These are phyloP conservation scores for Aspergillus quadrilineatus DNA, from an alignment of 2,329 filamentous ascomycete species.

Conservation along the genomic window DNA sequence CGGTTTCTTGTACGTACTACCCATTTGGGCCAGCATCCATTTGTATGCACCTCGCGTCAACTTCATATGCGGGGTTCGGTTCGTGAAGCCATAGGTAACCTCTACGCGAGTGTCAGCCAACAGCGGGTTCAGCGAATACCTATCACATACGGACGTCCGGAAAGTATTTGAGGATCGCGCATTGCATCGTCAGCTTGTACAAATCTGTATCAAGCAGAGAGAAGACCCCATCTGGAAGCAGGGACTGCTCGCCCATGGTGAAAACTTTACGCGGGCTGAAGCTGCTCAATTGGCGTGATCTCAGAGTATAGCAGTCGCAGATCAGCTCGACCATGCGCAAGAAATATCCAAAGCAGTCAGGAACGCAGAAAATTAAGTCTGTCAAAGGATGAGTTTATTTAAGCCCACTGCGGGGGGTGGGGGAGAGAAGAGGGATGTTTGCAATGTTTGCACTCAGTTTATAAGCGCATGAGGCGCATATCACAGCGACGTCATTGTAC, in stretches of 20 bases:
- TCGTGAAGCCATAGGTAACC: slow-evolving; percentile 92
- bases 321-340: not conserved
- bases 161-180: slow-evolving; percentile 89
- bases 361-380: slow-evolving; percentile 5
- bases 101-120: slow-evolving; percentile 36
- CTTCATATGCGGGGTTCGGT: slow-evolving; percentile 91
- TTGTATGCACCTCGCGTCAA: slow-evolving; percentile 76
- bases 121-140: too few species aligned
- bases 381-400: slow-evolving; percentile 9
- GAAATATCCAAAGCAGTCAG: not conserved
- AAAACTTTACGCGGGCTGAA: not conserved
- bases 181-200: slow-evolving; percentile 99
- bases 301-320: not conserved
- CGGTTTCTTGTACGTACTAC: slow-evolving; percentile 54
- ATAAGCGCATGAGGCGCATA: not conserved
- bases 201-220: slow-evolving; percentile 81
- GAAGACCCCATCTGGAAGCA: slow-evolving; percentile 66
- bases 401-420: slow-evolving; percentile 6
- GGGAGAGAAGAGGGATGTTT: slow-evolving; percentile 11
- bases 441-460: slow-evolving; percentile 15
- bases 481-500: slow-evolving; percentile 1
- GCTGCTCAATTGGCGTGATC: not conserved
- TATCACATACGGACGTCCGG: slow-evolving; percentile 56
- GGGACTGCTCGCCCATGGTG: slow-evolving; percentile 31
- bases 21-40: slow-evolving; percentile 83